Base-by-base conservation (phyloP, 1,284 basidiomycete genomes). In the Cryptococcus sp. region DNA sequence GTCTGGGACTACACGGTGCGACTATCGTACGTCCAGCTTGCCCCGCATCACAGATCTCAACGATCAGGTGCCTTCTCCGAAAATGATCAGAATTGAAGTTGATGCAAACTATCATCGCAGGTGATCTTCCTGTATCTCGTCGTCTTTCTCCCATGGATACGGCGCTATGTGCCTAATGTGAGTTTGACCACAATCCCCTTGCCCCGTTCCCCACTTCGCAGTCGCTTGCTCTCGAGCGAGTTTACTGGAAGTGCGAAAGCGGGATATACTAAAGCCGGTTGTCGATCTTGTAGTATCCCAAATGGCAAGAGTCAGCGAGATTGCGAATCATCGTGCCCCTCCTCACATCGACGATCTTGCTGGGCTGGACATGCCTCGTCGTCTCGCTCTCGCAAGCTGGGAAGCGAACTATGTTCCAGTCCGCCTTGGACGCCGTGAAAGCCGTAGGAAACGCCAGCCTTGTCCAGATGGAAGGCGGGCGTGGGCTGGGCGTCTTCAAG, bases 121-220 rank as follows among this genome's bases (percentile, higher is more conserved):
- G 40, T 65, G 11, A 72, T 77, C 42, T 79, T 79, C 66, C 70
- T 79, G 35, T 79, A 79, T 56, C 72, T 79, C 44, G 73, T 76
- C 17, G 58, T 78, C 19, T 77, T 77, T 58, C 65, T 79, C 8
- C 78, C 78, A 5, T 78, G 75, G 72, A 54, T 78, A 49, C 61
- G 73, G 23, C 76, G 78, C 0, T 76, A 75, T 50, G 71, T 76
- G 17, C 78, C 78, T 35, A 76, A 79, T 60, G 78, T 78, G 47
- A 63, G 76, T 64, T 27, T 25, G 13, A 38, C 5, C n/a, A 3
- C 20, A 17, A 16, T 40, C 8, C 42, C 17, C 31, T 54, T n/a
- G 19, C 40, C 22, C 39, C 22, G 38, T n/a, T 41, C 39, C n/a
- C 20, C 23, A 25, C 13, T 31, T 17, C 27, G 31, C 23, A 41